Base-by-base conservation (phyloP, 2,329 filamentous ascomycete genomes). In the Phaeosphaeria sp. region DNA sequence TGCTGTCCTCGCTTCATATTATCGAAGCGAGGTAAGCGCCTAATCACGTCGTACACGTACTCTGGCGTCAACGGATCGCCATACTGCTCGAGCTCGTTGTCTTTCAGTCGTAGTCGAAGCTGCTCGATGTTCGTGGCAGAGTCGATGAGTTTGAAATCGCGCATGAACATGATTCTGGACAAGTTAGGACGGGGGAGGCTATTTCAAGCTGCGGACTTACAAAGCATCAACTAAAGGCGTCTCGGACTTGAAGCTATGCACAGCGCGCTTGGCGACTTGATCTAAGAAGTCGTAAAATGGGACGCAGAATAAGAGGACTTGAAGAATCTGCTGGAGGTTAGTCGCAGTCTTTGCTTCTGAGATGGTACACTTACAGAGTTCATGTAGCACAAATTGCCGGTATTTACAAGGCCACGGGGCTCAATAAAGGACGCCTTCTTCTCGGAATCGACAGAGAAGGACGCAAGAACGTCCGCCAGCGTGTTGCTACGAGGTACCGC, bases 311-410 rank as follows among this genome's bases (percentile, higher is more conserved):
- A 97, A 86, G 71, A 99, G 86, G 74, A 96, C 91, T 89, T 99
- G 95, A 65, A 99, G 85, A 77, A 98, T 89, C 93, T 97, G 65
- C 4, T 7, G 6, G 43, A 7, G 7, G 66, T 85, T 72, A 84
- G 54, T 20, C 25, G 18, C 15, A 15, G 13, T 13, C 41, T 36
- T 10, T 13, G 9, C 9, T 36, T 23, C 15, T 7, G 0, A 30
- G 18, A 6, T 17, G 10, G n/a, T 3, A 13, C 21, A 81, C 91
- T 80, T 84, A 97, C 94, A 63, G 95, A 97, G 82, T 98, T 99
- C 95, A 99, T 98, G 80, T 99, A 99, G 79, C 95, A 99, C 91
- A 98, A 96, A 75, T 99, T 98, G 50, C 95, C 95, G 42, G 94
- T 96, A 79, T 99, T 99, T 66, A 97, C 91, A 72, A 99, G 85